Evolutionary conservation across 106 monocot species (phyloP).

Genomic region (Dendrobium officinale): DNA sequence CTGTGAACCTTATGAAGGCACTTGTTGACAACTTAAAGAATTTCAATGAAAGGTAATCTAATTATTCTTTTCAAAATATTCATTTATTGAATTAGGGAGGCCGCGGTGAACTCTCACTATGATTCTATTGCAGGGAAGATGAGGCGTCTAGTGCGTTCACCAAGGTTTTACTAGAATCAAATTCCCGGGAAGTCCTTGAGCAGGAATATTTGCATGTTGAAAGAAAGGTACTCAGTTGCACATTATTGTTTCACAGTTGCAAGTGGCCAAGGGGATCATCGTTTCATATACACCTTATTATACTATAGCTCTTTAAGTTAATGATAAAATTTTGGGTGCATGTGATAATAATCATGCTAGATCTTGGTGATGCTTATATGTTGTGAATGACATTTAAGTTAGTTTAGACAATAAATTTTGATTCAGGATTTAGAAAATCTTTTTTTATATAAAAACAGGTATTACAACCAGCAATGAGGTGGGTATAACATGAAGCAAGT

Average conservation of each 20-base stretch:
- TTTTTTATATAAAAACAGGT: too few relatives aligned
- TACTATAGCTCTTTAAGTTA: too few relatives aligned
- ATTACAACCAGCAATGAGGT: too few relatives aligned
- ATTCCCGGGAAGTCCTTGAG: constrained; percentile 47
- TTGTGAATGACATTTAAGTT: too few relatives aligned
- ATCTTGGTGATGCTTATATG: too few relatives aligned
- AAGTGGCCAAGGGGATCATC: neutral
- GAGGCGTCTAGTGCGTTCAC: constrained; percentile 8
- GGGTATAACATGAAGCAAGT: too few relatives aligned
- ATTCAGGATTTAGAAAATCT: too few relatives aligned
- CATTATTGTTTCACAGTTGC: neutral
- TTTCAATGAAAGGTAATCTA: constrained; percentile 47
- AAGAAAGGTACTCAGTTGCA: constrained; percentile 42
- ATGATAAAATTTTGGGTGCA: too few relatives aligned
- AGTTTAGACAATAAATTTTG: too few relatives aligned
- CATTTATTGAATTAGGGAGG: neutral
- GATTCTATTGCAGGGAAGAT: constrained; percentile 25
- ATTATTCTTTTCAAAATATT: neutral
- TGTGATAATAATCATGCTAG: too few relatives aligned
- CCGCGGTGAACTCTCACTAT: neutral
- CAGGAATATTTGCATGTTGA: constrained; percentile 78
- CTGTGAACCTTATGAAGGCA: constrained; percentile 40
- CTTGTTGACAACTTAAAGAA: constrained; percentile 66
- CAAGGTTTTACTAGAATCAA: constrained; percentile 32
- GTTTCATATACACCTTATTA: neutral